Conservation (phyloP, 768 basidiomycete species). For the Suillus alpinus region DNA sequence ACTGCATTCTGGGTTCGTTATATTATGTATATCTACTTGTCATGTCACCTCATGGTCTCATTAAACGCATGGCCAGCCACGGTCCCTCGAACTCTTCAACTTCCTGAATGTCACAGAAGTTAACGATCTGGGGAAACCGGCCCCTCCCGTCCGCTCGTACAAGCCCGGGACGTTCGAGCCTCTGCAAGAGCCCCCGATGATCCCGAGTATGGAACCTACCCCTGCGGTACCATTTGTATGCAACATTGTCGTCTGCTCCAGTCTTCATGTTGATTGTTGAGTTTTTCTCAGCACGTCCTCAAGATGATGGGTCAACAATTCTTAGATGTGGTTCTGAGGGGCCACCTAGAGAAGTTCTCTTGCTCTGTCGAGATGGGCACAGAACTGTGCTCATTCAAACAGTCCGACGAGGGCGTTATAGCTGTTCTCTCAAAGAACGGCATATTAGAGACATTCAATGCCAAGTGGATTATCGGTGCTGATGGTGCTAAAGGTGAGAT, state of each 20-base stretch:
- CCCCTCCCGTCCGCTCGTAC: conserved; percentile 32
- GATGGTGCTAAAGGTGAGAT: too few species aligned
- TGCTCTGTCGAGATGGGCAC: conserved; percentile 35
- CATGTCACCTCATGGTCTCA: background rate
- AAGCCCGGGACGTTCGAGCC: conserved; percentile 10
- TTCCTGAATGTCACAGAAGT: conserved; percentile 37
- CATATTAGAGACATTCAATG: background rate
- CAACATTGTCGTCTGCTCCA: background rate
- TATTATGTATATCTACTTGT: background rate
- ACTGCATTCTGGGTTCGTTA: conserved; percentile 33
- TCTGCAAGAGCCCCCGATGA: conserved; percentile 10
- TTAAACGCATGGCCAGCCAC: conserved; percentile 30
- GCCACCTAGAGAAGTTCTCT: conserved; percentile 18
- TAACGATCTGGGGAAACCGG: conserved; percentile 24
- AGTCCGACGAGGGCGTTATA: conserved; percentile 28
- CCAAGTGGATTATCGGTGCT: background rate
- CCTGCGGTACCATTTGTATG: conserved; percentile 27
- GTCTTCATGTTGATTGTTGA: background rate
- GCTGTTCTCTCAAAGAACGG: conserved; percentile 9
- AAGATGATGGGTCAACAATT: conserved; percentile 23
- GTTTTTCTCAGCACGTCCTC: background rate
- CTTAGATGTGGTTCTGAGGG: conserved; percentile 27
- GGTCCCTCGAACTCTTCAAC: conserved; percentile 40
- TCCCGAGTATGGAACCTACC: conserved; percentile 14
- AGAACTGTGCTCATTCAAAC: conserved; percentile 34